phyloP scores from a whole-genome alignment of 78 protist genomes.

The Emiliania huxleyi region DNA sequence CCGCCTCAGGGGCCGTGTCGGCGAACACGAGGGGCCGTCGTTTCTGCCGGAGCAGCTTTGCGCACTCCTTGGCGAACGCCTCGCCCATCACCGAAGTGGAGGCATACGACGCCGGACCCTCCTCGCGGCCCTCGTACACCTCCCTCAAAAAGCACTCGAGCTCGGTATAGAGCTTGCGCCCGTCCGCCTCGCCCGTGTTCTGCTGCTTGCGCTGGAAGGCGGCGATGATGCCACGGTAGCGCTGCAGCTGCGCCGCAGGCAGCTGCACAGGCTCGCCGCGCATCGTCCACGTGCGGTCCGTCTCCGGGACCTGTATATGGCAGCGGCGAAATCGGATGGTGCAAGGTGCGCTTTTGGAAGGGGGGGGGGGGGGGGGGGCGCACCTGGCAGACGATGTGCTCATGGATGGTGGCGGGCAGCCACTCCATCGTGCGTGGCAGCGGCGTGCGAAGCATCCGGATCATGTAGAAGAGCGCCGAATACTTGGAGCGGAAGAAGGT shows the following conservation, averaged over 20 bases:
- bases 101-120: no score
- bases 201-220: neutral
- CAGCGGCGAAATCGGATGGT: no score
- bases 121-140: no score
- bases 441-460: conserved; percentile 33
- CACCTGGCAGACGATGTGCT: conserved; percentile 33
- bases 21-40: conserved; percentile 18
- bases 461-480: conserved; percentile 30
- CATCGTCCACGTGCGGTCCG: conserved; percentile 13
- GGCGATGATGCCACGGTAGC: neutral
- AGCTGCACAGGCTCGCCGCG: neutral
- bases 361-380: neutral
- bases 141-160: neutral
- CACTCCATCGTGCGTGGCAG: conserved; percentile 18
- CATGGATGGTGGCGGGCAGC: conserved; percentile 23
- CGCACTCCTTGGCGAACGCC: neutral
- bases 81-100: no score
- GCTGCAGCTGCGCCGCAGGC: neutral
- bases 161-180: neutral
- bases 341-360: no score
- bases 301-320: no score
- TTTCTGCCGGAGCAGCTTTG: neutral
- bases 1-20: no score
- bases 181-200: neutral
- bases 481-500: conserved; percentile 16